A percentile compares a stretch with the other conserved stretches of the same genome.
Conservation (phyloP, 495 filamentous ascomycete species). For the Penicillium antarcticum region DNA sequence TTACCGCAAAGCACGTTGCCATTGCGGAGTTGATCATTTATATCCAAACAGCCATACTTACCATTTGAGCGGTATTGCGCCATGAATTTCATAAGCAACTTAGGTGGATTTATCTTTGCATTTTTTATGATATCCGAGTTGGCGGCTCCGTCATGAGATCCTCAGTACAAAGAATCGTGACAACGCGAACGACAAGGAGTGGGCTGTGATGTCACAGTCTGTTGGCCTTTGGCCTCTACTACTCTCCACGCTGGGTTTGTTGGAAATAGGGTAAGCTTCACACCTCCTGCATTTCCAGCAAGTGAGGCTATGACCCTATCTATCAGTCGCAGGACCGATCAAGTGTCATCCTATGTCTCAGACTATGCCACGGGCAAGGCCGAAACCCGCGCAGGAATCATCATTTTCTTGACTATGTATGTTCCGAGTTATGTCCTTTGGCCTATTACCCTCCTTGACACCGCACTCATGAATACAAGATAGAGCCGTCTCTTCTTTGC, state of each 20-base stretch:
- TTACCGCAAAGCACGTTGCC: conserved; percentile 11
- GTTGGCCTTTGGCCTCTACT: conserved; percentile 17
- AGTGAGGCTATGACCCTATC: conserved; percentile 12
- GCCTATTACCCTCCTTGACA: conserved; percentile 4
- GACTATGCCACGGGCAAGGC: conserved; percentile 5
- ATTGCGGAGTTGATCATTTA: conserved; percentile 17
- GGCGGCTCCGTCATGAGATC: conserved; percentile 12
- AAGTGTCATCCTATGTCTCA: conserved; percentile 9
- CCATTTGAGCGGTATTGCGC: conserved; percentile 10
- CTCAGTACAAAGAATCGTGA: conserved; percentile 10
- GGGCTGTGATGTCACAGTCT: conserved; percentile 12
- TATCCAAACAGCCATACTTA: conserved; percentile 9
- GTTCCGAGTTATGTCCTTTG: conserved; percentile 3
- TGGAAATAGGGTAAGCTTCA: conserved; percentile 14
- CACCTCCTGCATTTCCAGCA: conserved; percentile 6
- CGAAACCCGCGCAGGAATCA: conserved; percentile 9
- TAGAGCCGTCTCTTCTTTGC: conserved; percentile 10
- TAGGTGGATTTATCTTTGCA: conserved; percentile 17
- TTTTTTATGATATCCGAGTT: conserved; percentile 12
- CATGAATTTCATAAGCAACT: conserved; percentile 14
- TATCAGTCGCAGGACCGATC: conserved; percentile 14
- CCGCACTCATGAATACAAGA: conserved; percentile 3
- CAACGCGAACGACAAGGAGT: conserved; percentile 11
- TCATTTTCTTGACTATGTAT: conserved; percentile 10
- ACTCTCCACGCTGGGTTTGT: conserved; percentile 10